Conservation (phyloP, 257 asterid species). For the Gentiana macrophylla region DNA sequence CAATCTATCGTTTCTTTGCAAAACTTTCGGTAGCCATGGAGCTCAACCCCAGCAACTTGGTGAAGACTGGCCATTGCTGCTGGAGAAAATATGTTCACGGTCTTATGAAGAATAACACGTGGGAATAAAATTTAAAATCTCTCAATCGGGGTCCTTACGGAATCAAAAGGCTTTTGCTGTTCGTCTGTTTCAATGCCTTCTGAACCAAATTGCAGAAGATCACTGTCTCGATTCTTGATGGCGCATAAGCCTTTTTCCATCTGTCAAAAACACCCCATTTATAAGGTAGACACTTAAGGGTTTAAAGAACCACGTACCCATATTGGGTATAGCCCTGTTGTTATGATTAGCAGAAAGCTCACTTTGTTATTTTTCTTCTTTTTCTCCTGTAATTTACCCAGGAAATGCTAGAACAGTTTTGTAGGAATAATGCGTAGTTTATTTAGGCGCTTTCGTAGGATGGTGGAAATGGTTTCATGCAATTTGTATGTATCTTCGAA, state of each 20-base stretch:
- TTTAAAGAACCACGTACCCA: no score
- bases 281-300: no score
- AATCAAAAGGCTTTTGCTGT: constrained; percentile 30
- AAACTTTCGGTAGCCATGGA: constrained; percentile 87
- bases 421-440: constrained; percentile 81
- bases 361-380: constrained; percentile 23
- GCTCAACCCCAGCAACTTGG: constrained; percentile 71
- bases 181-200: background rate
- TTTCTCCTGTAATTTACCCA: constrained; percentile 48
- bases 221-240: constrained; percentile 8
- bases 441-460: constrained; percentile 42
- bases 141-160: constrained; percentile 31
- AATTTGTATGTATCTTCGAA: constrained; percentile 52
- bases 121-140: constrained; percentile 14
- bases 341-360: no score
- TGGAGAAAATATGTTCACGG: constrained; percentile 63
- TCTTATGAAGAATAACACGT: constrained; percentile 47
- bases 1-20: constrained; percentile 40
- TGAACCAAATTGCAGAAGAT: no score
- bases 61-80: constrained; percentile 73
- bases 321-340: no score
- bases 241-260: no score
- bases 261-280: constrained; percentile 17
- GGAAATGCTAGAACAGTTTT: constrained; percentile 9
- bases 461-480: constrained; percentile 50